phyloP scores from a whole-genome alignment of 768 basidiomycete species.

The Cyclocybe cylindracea region DNA sequence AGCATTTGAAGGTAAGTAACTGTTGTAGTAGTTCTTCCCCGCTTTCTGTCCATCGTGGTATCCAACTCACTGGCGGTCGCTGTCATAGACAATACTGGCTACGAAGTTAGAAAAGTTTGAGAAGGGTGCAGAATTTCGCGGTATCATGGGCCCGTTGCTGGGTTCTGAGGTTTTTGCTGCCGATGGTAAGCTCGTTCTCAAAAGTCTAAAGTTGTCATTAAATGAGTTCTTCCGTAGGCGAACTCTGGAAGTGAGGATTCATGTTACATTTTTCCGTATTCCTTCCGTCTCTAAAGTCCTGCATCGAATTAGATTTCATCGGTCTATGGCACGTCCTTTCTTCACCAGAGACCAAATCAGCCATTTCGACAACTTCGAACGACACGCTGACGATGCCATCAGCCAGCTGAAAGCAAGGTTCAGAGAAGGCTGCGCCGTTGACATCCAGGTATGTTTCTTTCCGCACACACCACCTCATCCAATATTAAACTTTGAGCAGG shows the following conservation, averaged over 20 bases:
- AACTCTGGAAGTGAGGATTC: constrained; percentile 58
- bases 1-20: constrained; percentile 13
- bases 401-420: constrained; percentile 44
- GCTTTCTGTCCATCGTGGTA: neutral
- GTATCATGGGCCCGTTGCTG: too few species aligned
- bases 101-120: constrained; percentile 14
- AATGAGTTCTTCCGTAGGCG: constrained; percentile 29
- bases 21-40: neutral
- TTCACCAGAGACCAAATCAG: constrained; percentile 60
- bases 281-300: too few species aligned
- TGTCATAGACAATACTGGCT: constrained; percentile 11
- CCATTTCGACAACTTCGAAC: constrained; percentile 62
- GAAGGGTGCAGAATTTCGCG: too few species aligned
- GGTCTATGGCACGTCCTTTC: constrained; percentile 68
- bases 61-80: too few species aligned
- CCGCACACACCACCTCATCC: too few species aligned
- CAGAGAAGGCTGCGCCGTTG: constrained; percentile 47
- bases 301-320: constrained; percentile 46
- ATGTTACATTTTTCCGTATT: neutral
- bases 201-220: too few species aligned
- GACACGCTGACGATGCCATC: constrained; percentile 52
- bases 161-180: too few species aligned
- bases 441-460: constrained; percentile 41
- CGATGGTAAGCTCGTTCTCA: too few species aligned
- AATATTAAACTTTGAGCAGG: constrained; percentile 13